Conservation (phyloP, 2,329 filamentous ascomycete species). For the Ascomycota sp. region DNA sequence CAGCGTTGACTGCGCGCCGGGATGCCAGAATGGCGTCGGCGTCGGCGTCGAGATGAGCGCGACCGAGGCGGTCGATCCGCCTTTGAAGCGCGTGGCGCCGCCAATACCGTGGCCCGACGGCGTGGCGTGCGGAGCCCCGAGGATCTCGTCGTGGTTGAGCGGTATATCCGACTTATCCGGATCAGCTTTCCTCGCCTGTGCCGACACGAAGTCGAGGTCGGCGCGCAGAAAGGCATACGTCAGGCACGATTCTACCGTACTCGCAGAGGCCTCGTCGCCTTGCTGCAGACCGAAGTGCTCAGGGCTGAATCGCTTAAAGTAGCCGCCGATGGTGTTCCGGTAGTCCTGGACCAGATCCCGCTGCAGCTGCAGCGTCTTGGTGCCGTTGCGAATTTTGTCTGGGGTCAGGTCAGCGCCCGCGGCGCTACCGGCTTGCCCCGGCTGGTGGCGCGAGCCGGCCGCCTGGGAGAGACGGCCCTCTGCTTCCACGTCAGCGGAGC, state of each 20-base stretch:
- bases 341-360: conserved; percentile 54
- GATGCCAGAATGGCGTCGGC: conserved; percentile 87
- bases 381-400: conserved; percentile 29
- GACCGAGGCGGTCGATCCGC: conserved; percentile 79
- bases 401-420: conserved; percentile 22
- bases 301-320: conserved; percentile 80
- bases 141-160: conserved; percentile 67
- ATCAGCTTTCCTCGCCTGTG: conserved; percentile 67
- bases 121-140: conserved; percentile 38
- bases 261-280: conserved; percentile 15
- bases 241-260: conserved; percentile 57
- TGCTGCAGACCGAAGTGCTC: conserved; percentile 41
- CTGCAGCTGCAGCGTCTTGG: conserved; percentile 49
- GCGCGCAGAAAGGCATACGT: conserved; percentile 86
- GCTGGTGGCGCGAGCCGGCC: background rate
- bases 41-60: conserved; percentile 85
- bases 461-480: too few species aligned
- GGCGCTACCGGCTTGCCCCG: background rate
- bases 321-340: conserved; percentile 72
- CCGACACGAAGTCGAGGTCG: conserved; percentile 83
- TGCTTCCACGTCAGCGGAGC: conserved; percentile 3
- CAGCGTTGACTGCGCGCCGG: conserved; percentile 62
- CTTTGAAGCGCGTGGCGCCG: conserved; percentile 62
- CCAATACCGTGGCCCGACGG: conserved; percentile 46
- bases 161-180: conserved; percentile 58